These are phyloP conservation scores for Cornus florida DNA, from an alignment of 148 eudicot genomes.

Conservation along the genomic window DNA sequence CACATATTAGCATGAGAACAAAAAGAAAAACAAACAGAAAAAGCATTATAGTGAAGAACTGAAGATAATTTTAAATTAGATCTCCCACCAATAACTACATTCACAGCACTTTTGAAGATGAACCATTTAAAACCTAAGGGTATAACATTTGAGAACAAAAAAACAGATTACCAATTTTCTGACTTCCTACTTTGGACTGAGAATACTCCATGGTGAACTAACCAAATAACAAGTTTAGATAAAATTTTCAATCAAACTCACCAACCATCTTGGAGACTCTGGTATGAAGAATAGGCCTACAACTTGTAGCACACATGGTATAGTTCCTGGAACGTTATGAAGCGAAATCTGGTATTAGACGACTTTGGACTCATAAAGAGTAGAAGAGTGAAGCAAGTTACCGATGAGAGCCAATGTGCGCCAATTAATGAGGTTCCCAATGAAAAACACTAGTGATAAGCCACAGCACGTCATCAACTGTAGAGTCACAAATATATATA, in stretches of 20 bases:
- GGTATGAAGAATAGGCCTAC: slow-evolving; percentile 28
- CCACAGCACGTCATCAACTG: slow-evolving; percentile 41
- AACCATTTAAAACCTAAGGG: neutral
- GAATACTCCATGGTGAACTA: neutral
- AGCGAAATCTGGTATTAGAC: neutral
- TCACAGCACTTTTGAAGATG: neutral
- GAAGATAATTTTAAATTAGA: neutral
- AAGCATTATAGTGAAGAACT: no score
- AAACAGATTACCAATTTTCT: neutral
- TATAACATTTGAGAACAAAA: neutral
- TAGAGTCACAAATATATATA: neutral
- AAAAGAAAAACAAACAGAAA: neutral
- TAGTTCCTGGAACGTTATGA: slow-evolving; percentile 11
- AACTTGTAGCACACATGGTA: slow-evolving; percentile 18
- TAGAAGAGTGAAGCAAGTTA: slow-evolving; percentile 6
- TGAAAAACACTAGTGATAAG: slow-evolving; percentile 33
- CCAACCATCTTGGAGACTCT: slow-evolving; percentile 39
- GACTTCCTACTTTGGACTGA: neutral
- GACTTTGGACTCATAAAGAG: neutral
- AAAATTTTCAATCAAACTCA: slow-evolving; percentile 4
- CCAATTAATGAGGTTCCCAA: slow-evolving; percentile 41
- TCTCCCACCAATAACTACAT: neutral
- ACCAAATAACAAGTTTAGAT: neutral
- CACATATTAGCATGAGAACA: no score
- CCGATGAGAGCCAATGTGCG: slow-evolving; percentile 49